These are phyloP conservation scores for Ramaria rubella DNA, from an alignment of 768 basidiomycete genomes.

Conservation along the genomic window DNA sequence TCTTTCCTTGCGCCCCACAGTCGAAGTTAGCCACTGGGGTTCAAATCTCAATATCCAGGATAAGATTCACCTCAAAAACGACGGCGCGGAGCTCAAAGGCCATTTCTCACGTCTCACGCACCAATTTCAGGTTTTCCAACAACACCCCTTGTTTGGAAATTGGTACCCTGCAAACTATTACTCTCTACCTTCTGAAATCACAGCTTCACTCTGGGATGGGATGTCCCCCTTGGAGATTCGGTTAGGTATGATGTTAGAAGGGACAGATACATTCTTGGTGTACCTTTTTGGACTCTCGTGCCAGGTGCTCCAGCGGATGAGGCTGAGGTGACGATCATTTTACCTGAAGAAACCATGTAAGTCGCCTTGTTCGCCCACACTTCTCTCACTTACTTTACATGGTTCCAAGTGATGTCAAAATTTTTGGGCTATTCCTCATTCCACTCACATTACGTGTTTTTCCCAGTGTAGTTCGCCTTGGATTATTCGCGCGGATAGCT, in stretches of 20 bases:
- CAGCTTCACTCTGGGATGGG: conserved; percentile 89
- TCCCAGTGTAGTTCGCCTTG: too few species aligned
- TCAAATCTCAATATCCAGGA: conserved; percentile 92
- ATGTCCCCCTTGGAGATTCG: conserved; percentile 71
- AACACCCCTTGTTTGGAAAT: conserved; percentile 51
- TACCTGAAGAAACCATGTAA: conserved; percentile 95
- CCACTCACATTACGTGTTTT: conserved; percentile 83
- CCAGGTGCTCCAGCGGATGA: conserved; percentile 76
- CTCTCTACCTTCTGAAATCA: conserved; percentile 96
- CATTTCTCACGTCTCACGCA: conserved; percentile 91
- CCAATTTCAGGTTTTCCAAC: conserved; percentile 68
- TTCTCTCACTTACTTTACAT: conserved; percentile 10
- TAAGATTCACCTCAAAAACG: conserved; percentile 74
- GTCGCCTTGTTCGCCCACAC: conserved; percentile 27
- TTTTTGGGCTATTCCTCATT: conserved; percentile 68
- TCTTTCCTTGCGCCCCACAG: conserved; percentile 60
- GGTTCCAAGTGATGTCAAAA: conserved; percentile 63
- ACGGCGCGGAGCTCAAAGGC: conserved; percentile 89
- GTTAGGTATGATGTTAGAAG: conserved; percentile 55
- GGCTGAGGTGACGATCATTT: conserved; percentile 68
- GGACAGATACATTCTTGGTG: conserved; percentile 63
- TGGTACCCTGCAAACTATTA: conserved; percentile 69
- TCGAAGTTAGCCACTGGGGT: conserved; percentile 97
- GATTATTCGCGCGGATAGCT: too few species aligned
- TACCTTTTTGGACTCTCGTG: conserved; percentile 82